A percentile compares a stretch with the other conserved stretches of the same genome.
Conservation (phyloP, 2,329 filamentous ascomycete genomes). For the Phialocephala subalpina region DNA sequence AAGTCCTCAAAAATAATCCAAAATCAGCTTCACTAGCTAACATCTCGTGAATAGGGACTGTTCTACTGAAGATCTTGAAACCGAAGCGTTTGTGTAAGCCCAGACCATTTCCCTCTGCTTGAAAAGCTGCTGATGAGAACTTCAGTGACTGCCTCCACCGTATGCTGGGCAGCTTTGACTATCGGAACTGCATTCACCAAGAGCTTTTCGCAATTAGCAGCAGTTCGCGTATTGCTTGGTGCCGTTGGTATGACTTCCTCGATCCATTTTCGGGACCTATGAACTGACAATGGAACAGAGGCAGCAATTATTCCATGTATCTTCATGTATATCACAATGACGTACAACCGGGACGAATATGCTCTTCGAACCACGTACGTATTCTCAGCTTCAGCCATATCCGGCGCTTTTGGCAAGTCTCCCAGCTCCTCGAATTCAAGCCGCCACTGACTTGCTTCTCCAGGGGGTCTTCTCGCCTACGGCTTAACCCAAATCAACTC, state of each 20-base stretch:
- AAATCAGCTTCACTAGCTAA: neutral
- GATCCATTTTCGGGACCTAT: neutral
- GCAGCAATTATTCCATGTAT: conserved; percentile 20
- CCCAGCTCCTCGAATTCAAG: neutral
- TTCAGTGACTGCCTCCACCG: conserved; percentile 15
- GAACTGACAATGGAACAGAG: neutral
- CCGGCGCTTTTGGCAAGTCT: conserved; percentile 13
- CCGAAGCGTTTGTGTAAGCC: conserved; percentile 8
- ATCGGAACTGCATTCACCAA: conserved; percentile 30
- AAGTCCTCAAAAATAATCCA: neutral
- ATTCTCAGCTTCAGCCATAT: conserved; percentile 18
- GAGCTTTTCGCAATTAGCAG: conserved; percentile 23
- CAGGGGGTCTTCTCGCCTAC: conserved; percentile 16
- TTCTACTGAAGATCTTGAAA: conserved; percentile 15
- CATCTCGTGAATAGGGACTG: conserved; percentile 2
- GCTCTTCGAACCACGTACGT: conserved; percentile 15
- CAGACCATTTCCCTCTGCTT: neutral
- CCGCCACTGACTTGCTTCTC: neutral
- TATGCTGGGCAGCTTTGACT: conserved; percentile 22
- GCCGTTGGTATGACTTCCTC: conserved; percentile 1
- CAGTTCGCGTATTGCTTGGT: conserved; percentile 25
- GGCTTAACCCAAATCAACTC: conserved; percentile 18
- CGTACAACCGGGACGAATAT: conserved; percentile 21
- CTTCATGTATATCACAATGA: conserved; percentile 23
- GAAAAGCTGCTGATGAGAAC: neutral